phyloP scores from a whole-genome alignment of 1,284 basidiomycete species.

The Tilletia indica region DNA sequence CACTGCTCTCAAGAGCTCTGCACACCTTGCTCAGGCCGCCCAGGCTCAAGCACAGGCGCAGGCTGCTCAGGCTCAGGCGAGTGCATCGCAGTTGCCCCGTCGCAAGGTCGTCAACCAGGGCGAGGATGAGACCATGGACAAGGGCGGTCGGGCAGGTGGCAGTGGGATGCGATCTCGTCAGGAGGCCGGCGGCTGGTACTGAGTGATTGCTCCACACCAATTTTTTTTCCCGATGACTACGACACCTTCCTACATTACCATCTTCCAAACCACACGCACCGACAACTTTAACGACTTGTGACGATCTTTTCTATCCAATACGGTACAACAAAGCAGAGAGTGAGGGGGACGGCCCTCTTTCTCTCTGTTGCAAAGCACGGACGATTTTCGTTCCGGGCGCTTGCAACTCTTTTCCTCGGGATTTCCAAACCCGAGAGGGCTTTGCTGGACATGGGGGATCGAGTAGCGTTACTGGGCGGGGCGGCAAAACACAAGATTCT shows the following conservation, averaged over 20 bases:
- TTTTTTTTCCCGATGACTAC: no score
- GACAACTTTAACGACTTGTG: no score
- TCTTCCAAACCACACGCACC: no score
- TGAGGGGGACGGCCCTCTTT: no score
- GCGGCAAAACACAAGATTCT: no score
- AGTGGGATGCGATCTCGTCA: background rate
- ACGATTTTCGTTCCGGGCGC: no score
- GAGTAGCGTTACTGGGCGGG: background rate
- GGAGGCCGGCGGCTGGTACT: conserved; percentile 11
- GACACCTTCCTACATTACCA: no score
- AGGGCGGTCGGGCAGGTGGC: conserved; percentile 13
- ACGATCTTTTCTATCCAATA: background rate
- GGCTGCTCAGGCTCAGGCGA: conserved; percentile 20
- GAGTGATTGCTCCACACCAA: background rate
- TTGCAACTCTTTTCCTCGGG: conserved; percentile 11
- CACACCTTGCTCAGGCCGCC: conserved; percentile 20
- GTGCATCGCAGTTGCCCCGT: conserved; percentile 45
- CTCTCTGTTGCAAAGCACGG: no score
- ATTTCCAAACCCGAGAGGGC: conserved; percentile 15
- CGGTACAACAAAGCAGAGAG: background rate
- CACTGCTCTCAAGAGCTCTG: conserved; percentile 25
- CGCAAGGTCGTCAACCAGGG: conserved; percentile 48
- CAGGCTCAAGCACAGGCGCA: conserved; percentile 27
- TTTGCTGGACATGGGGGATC: conserved; percentile 18
- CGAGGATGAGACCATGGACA: conserved; percentile 15